Evolutionary conservation across 495 filamentous ascomycete species (phyloP).

Genomic region (Eremomyces bilateralis): DNA sequence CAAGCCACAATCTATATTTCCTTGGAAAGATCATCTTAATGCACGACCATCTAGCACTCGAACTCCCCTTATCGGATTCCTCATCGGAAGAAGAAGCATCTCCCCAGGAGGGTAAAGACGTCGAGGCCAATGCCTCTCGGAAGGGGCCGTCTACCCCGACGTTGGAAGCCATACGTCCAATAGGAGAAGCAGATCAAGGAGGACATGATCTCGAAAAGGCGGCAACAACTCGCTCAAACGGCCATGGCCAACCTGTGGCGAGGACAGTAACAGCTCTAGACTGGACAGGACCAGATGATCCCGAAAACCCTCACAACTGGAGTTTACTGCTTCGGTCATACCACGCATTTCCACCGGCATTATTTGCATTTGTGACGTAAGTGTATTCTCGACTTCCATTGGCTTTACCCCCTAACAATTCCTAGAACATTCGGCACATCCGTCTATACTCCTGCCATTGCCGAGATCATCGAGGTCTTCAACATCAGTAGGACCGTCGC

Average conservation of each 20-base stretch:
- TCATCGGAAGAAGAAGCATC: no score
- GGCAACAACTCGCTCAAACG: no score
- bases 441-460: slow-evolving; percentile 14
- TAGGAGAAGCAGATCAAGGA: no score
- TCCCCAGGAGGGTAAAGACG: no score
- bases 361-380: slow-evolving; percentile 16
- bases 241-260: background rate
- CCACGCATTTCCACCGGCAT: slow-evolving; percentile 10
- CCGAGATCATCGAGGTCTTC: slow-evolving; percentile 13
- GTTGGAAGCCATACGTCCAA: no score
- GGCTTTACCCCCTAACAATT: background rate
- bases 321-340: slow-evolving; percentile 11
- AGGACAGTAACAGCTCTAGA: background rate
- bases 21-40: no score
- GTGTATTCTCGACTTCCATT: slow-evolving; percentile 4
- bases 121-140: no score
- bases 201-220: no score
- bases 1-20: no score
- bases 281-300: slow-evolving; percentile 12
- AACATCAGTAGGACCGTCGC: slow-evolving; percentile 14
- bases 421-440: slow-evolving; percentile 14
- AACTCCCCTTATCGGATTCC: no score
- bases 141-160: no score
- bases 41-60: no score
- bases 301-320: slow-evolving; percentile 23